Percentiles rank a stretch among this genome's conserved stretches.
Conservation (phyloP, 352 stramenopile species). For the Pythium scleroteichum region DNA sequence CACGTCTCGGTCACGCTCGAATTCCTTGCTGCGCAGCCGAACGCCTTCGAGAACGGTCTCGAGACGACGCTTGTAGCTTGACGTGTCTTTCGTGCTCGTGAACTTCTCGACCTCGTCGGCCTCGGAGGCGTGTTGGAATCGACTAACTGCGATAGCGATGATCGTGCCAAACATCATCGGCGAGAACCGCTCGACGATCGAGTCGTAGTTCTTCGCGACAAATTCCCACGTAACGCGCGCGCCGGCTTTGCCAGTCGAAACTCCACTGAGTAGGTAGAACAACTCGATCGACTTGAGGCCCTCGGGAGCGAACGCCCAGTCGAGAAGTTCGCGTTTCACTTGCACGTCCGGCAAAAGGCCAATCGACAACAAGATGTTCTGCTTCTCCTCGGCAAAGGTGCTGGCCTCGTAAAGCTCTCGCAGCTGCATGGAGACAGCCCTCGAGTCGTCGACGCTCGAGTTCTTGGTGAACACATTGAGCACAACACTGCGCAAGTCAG, state of each 20-base stretch:
- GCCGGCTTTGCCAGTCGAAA: constrained; percentile 26
- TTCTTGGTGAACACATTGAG: constrained; percentile 40
- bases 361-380: constrained; percentile 53
- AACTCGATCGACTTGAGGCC: constrained; percentile 64
- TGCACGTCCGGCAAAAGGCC: constrained; percentile 37
- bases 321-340: constrained; percentile 55
- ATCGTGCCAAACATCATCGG: no score
- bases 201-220: constrained; percentile 60
- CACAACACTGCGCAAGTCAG: constrained; percentile 54
- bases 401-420: constrained; percentile 59
- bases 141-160: no score
- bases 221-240: constrained; percentile 62
- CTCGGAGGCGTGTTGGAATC: no score
- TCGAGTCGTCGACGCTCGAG: neutral
- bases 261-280: constrained; percentile 43
- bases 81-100: no score
- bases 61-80: no score
- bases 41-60: no score
- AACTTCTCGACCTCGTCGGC: no score
- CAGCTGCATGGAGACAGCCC: constrained; percentile 40
- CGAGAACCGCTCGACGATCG: constrained; percentile 18
- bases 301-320: constrained; percentile 57
- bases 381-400: constrained; percentile 60
- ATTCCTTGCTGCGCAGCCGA: no score
- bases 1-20: no score